phyloP scores from a whole-genome alignment of 75 land plant genomes.

The Picea sitchensis region DNA sequence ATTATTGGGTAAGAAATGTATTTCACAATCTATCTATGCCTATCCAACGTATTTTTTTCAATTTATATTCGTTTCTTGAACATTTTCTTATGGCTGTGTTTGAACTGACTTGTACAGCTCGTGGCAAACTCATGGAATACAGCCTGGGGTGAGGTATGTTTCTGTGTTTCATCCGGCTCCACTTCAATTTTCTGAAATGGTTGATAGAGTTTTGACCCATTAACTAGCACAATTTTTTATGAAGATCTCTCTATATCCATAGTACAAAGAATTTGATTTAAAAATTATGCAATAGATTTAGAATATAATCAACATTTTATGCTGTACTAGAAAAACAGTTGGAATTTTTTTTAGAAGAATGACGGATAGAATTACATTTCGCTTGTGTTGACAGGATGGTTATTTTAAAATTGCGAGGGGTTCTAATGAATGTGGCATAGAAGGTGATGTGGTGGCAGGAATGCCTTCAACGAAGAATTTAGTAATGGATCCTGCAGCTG shows the following conservation, averaged over 20 bases:
- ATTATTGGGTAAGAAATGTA: slow-evolving; percentile 40
- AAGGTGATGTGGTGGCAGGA: slow-evolving; percentile 66
- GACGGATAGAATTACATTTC: background rate
- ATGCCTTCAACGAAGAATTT: slow-evolving; percentile 66
- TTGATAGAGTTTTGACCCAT: no score
- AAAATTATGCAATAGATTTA: background rate
- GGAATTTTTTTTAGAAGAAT: background rate
- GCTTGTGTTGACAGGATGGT: slow-evolving; percentile 45
- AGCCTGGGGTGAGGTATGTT: slow-evolving; percentile 46
- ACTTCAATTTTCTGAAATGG: background rate
- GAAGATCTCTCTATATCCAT: background rate
- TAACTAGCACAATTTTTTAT: no score
- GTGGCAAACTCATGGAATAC: slow-evolving; percentile 52
- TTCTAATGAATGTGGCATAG: slow-evolving; percentile 74
- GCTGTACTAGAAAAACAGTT: background rate
- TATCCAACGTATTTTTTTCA: background rate
- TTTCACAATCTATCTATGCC: background rate
- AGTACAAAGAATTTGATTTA: background rate
- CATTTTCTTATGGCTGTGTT: background rate
- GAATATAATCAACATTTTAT: background rate
- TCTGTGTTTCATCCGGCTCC: background rate
- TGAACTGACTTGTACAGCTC: slow-evolving; percentile 16
- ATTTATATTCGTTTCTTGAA: background rate
- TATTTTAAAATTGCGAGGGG: slow-evolving; percentile 75
- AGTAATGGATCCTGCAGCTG: slow-evolving; percentile 6